Conservation (phyloP, 768 basidiomycete species). For the Hypholoma fasciculare region DNA sequence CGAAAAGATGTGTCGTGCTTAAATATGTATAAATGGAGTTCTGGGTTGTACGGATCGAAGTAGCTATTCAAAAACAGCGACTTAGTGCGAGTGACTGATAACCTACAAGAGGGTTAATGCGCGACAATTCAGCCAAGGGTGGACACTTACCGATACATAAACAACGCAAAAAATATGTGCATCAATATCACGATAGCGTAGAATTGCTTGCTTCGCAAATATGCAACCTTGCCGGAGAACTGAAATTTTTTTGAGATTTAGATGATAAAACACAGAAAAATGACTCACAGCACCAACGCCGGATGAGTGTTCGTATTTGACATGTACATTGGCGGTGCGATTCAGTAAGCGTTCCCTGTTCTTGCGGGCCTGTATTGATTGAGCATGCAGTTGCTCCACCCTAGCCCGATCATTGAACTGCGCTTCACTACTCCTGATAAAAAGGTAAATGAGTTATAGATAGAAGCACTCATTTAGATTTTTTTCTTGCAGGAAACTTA, state of each 20-base stretch:
- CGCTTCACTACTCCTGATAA: conserved; percentile 9
- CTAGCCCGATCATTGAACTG: conserved; percentile 38
- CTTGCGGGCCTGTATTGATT: conserved; percentile 52
- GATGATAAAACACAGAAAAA: not conserved
- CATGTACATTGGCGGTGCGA: not conserved
- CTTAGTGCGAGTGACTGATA: conserved; percentile 46
- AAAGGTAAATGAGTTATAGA: not conserved
- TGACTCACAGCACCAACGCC: not conserved
- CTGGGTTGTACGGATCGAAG: conserved; percentile 77
- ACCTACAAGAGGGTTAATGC: conserved; percentile 30
- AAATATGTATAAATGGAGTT: conserved; percentile 56
- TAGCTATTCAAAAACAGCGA: conserved; percentile 71
- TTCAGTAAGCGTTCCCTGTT: conserved; percentile 31
- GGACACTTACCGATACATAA: conserved; percentile 58
- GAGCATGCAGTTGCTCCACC: conserved; percentile 49
- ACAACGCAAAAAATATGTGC: conserved; percentile 45
- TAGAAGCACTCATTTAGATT: not conserved
- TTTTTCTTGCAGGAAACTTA: conserved; percentile 24
- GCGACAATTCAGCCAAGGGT: not conserved
- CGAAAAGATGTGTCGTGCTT: conserved; percentile 41
- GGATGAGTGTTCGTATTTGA: not conserved
- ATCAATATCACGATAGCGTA: conserved; percentile 24
- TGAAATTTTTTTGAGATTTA: not conserved
- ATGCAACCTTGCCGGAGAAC: not conserved
- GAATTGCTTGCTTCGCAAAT: conserved; percentile 16